These are phyloP conservation scores for Cyamopsis tetragonoloba DNA, from an alignment of 306 rosid species.

Conservation along the genomic window DNA sequence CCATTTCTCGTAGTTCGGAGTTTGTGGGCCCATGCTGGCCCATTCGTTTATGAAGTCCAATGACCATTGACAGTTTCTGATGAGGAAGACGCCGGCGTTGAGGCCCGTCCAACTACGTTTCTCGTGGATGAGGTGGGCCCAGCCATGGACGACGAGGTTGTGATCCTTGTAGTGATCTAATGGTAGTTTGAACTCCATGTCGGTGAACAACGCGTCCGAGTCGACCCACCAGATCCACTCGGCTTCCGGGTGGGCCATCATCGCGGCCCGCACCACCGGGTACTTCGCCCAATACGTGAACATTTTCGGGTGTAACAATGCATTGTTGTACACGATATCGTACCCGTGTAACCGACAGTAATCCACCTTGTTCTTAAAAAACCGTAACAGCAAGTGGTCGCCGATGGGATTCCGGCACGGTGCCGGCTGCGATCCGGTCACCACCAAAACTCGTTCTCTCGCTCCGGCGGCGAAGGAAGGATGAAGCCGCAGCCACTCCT, in stretches of 20 bases:
- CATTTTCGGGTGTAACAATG: conserved; percentile 63
- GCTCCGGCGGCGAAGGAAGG: conserved; percentile 49
- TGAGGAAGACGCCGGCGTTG: conserved; percentile 83
- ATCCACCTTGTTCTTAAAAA: conserved; percentile 84
- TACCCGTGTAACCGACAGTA: conserved; percentile 70
- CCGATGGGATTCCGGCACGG: conserved; percentile 73
- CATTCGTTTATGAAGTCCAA: conserved; percentile 68
- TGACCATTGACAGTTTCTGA: conserved; percentile 86
- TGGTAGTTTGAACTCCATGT: conserved; percentile 79
- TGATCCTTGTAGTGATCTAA: conserved; percentile 52
- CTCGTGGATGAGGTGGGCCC: conserved; percentile 56
- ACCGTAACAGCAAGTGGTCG: conserved; percentile 57
- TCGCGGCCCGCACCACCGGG: conserved; percentile 67
- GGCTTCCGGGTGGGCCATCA: conserved; percentile 89
- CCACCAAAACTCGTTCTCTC: conserved; percentile 26
- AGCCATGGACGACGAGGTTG: conserved; percentile 72
- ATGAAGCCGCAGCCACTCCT: conserved; percentile 55
- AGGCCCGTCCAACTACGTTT: conserved; percentile 85
- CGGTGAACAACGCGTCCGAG: conserved; percentile 86
- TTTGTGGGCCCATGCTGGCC: conserved; percentile 94
- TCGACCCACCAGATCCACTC: conserved; percentile 99
- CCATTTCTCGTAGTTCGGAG: conserved; percentile 61
- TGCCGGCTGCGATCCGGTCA: conserved; percentile 78
- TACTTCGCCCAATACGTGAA: conserved; percentile 74
- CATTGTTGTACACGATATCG: conserved; percentile 71